phyloP scores from a whole-genome alignment of 805 yeast genomes.

The Suhomyces vadensis region DNA sequence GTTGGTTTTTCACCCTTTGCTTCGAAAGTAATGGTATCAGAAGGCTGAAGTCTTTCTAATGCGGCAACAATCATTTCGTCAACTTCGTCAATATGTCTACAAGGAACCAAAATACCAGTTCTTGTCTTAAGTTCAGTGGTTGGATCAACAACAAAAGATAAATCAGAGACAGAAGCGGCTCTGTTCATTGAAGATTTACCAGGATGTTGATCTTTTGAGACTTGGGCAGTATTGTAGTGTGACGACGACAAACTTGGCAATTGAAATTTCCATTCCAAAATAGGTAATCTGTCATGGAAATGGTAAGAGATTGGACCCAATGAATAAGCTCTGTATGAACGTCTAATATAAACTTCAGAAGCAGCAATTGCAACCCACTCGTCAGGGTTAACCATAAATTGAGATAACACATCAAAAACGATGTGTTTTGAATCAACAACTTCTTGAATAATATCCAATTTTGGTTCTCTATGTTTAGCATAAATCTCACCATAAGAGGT shows the following conservation, averaged over 20 bases:
- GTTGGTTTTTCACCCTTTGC: slow-evolving; percentile 33
- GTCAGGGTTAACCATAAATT: slow-evolving; percentile 80
- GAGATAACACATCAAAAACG: slow-evolving; percentile 93
- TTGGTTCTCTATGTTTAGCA: slow-evolving; percentile 80
- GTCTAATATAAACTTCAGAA: slow-evolving; percentile 92
- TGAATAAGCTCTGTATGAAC: slow-evolving; percentile 95
- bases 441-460: slow-evolving; percentile 75
- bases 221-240: slow-evolving; percentile 70
- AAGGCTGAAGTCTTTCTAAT: slow-evolving; percentile 64
- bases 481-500: slow-evolving; percentile 82
- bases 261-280: slow-evolving; percentile 86
- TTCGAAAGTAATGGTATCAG: slow-evolving; percentile 38
- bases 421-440: slow-evolving; percentile 95
- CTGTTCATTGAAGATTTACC: slow-evolving; percentile 55
- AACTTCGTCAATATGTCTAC: slow-evolving; percentile 81
- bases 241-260: slow-evolving; percentile 72
- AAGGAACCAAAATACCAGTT: slow-evolving; percentile 82
- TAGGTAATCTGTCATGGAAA: slow-evolving; percentile 57
- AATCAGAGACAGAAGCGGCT: slow-evolving; percentile 90
- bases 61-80: slow-evolving; percentile 81
- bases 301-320: slow-evolving; percentile 73
- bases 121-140: slow-evolving; percentile 69
- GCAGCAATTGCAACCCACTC: slow-evolving; percentile 94
- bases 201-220: slow-evolving; percentile 40
- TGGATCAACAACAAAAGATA: slow-evolving; percentile 77